phyloP scores from a whole-genome alignment of 164 flowering plant species.

The Umbellularia californica region DNA sequence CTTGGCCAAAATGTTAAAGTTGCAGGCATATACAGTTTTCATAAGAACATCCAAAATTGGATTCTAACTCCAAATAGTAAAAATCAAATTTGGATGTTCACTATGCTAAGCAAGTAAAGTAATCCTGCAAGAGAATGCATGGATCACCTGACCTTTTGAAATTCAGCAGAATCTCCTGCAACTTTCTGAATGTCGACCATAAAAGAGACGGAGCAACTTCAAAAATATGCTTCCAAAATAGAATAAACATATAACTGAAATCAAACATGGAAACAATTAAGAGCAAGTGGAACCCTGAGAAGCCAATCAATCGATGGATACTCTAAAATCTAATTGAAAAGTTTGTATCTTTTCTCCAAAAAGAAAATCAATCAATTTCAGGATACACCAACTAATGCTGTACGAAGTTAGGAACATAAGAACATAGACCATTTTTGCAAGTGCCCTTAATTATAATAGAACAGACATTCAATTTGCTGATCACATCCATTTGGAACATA shows the following conservation, averaged over 20 bases:
- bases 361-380: no score
- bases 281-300: background rate
- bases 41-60: background rate
- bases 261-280: constrained; percentile 1
- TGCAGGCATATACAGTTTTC: background rate
- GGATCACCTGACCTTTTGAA: constrained; percentile 58
- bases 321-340: no score
- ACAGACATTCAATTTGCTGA: no score
- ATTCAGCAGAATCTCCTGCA: constrained; percentile 75
- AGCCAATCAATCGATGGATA: background rate
- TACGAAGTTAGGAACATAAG: no score
- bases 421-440: no score
- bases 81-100: background rate
- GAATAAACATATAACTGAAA: background rate
- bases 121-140: background rate
- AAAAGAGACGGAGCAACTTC: constrained; percentile 82
- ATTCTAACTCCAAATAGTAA: background rate
- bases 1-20: no score
- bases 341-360: no score
- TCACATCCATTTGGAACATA: no score
- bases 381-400: no score
- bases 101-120: background rate
- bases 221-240: constrained; percentile 42
- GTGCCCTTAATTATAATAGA: no score
- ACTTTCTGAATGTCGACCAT: constrained; percentile 94